Conservation (phyloP, 768 basidiomycete species). For the Leccinum fibrillosum region DNA sequence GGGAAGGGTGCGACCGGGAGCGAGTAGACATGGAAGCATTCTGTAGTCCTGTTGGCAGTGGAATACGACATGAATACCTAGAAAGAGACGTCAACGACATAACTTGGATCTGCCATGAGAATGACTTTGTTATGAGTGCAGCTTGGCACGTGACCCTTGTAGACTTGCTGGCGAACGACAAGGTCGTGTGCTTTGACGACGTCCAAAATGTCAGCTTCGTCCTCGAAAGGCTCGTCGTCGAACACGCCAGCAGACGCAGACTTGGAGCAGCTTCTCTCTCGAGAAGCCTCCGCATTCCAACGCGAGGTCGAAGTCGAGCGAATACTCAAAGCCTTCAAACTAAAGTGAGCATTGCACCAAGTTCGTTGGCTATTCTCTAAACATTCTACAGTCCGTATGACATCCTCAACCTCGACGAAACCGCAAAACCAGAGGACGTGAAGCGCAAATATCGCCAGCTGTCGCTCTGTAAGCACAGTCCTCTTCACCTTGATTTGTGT, state of each 20-base stretch:
- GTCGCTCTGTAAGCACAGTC: slow-evolving; percentile 66
- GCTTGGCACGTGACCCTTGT: slow-evolving; percentile 16
- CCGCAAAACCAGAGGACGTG: slow-evolving; percentile 73
- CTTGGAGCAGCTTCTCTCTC: slow-evolving; percentile 73
- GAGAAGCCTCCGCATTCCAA: slow-evolving; percentile 83
- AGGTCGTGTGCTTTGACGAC: not conserved
- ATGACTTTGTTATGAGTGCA: not conserved
- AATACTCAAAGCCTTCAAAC: slow-evolving; percentile 91
- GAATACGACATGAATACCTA: not conserved
- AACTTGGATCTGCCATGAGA: not conserved
- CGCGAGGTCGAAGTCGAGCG: slow-evolving; percentile 88
- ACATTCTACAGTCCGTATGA: slow-evolving; percentile 78
- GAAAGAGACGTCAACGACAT: not conserved
- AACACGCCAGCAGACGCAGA: slow-evolving; percentile 42
- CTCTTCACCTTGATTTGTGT: slow-evolving; percentile 1
- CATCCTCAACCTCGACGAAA: slow-evolving; percentile 76
- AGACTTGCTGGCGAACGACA: not conserved
- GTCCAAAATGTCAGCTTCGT: slow-evolving; percentile 18
- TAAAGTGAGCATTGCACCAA: slow-evolving; percentile 63
- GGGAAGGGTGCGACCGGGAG: not conserved
- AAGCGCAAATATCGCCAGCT: slow-evolving; percentile 87
- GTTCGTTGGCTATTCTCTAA: not conserved
- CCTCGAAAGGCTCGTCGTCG: slow-evolving; percentile 9
- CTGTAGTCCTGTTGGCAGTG: not conserved
- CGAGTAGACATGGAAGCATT: slow-evolving; percentile 16